These are phyloP conservation scores for Cryphonectria parasitica DNA, from an alignment of 2,329 filamentous ascomycete species.

Conservation along the genomic window DNA sequence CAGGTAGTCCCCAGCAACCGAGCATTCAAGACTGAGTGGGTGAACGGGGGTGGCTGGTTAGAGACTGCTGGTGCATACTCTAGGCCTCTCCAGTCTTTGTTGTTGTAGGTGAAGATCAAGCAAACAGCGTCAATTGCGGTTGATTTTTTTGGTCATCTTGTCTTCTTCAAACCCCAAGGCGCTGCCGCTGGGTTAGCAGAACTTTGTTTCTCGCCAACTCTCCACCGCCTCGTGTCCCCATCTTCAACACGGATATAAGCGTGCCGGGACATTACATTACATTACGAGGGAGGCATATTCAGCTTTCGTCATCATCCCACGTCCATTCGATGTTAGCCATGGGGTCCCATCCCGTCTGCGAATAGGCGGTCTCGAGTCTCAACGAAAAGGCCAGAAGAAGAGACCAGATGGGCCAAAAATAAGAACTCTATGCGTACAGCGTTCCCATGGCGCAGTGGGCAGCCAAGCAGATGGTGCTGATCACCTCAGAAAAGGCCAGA, in stretches of 20 bases:
- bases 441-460: neutral
- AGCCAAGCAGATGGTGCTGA: neutral
- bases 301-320: slow-evolving; percentile 19
- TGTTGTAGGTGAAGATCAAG: neutral
- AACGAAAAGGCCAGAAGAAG: slow-evolving; percentile 7
- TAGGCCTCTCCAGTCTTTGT: neutral
- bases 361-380: neutral
- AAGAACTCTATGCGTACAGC: slow-evolving; percentile 6
- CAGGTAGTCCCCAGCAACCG: slow-evolving; percentile 5
- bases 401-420: slow-evolving; percentile 15
- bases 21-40: neutral
- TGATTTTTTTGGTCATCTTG: neutral
- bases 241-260: slow-evolving; percentile 4
- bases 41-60: neutral
- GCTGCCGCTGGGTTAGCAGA: neutral
- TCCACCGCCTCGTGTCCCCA: neutral
- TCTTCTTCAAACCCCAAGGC: neutral
- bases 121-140: neutral
- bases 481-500: neutral
- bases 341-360: neutral
- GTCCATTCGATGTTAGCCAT: neutral
- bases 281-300: neutral
- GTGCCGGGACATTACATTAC: slow-evolving; percentile 12
- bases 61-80: neutral
- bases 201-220: slow-evolving; percentile 1